These are phyloP conservation scores for Nannochloris sp. DNA, from an alignment of 139 green algal species.

Conservation along the genomic window DNA sequence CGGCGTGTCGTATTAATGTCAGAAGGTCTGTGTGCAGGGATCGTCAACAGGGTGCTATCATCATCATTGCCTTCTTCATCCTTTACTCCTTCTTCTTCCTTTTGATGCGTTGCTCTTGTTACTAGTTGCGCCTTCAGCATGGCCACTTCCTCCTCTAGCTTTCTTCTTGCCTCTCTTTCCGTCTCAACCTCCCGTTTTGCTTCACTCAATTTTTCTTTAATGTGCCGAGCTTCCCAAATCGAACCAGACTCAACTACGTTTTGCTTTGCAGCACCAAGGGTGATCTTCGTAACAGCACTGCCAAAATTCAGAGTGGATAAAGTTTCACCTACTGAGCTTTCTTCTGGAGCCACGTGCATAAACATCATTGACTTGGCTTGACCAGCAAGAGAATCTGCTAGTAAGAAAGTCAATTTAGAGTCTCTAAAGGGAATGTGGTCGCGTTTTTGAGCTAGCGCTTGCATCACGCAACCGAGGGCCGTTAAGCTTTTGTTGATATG, in stretches of 20 bases:
- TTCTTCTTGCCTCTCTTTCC: constrained; percentile 8
- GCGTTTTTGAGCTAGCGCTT: constrained; percentile 55
- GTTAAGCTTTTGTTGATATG: constrained; percentile 85
- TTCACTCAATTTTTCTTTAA: no score
- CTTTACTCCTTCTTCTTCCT: no score
- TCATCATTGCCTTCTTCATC: no score
- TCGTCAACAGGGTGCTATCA: no score
- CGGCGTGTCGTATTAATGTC: no score
- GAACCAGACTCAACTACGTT: no score
- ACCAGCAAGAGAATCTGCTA: constrained; percentile 77
- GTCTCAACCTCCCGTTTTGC: neutral
- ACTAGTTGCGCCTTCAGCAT: constrained; percentile 11
- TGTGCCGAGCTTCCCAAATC: no score
- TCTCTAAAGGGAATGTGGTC: constrained; percentile 82
- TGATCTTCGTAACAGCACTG: constrained; percentile 72
- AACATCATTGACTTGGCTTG: constrained; percentile 91
- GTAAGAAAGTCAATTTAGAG: constrained; percentile 86
- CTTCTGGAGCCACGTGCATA: constrained; percentile 82
- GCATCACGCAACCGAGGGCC: constrained; percentile 75
- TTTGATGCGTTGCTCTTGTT: neutral
- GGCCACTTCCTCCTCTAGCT: constrained; percentile 10
- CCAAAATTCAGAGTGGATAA: constrained; percentile 86
- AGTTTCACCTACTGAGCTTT: constrained; percentile 54
- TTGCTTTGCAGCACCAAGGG: constrained; percentile 60
- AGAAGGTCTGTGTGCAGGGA: no score